Base-by-base conservation (phyloP, 2,329 filamentous ascomycete genomes). In the Colletotrichum acutatum region DNA sequence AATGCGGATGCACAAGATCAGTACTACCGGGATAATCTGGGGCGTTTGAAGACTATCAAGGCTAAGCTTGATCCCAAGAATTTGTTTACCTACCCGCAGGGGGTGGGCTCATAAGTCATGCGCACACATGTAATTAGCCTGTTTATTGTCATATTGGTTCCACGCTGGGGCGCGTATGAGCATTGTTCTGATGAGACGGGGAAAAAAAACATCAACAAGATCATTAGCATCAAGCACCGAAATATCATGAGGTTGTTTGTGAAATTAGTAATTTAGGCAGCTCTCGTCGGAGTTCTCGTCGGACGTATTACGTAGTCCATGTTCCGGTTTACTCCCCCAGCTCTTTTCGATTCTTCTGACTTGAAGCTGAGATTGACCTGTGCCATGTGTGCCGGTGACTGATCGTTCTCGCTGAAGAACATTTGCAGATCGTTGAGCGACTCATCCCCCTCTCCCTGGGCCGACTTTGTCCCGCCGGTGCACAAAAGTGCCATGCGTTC, bases 1-100 rank as follows among this genome's bases (percentile, higher is more conserved):
- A 81, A 83, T n/a, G 81, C 81, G 2, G 82, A 82, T n/a, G 88
- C 88, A 3, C 84, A 87, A 74, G 77, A 84, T 71, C 77, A 86
- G 74, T 89, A 89, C 78, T 89, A 86, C 74, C 81, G 85, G 6
- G 77, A 77, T 60, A 85, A 79, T 63, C 76, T 86, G 30, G 76
- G 79, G 1, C 79, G 75, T 52, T 76, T 86, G 66, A 79, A 80
- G 76, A 61, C 77, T 60, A 78, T 86, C 60, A 87, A 86, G 80
- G 77, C 78, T 0, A 70, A 80, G 22, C 76, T 82, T 2, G 84
- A 87, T 64, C 84, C 84, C 0, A 75, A 77, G 2, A 79, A 85
- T 66, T 67, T 85, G 52, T 86, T 87, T 68, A 83, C 83, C 60
- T 84, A 82, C 68, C 84, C 83, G 4, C 81, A 83, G 68, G 68